Evolutionary conservation across 768 basidiomycete genomes (phyloP).

Genomic region (Chalciporus piperatus): DNA sequence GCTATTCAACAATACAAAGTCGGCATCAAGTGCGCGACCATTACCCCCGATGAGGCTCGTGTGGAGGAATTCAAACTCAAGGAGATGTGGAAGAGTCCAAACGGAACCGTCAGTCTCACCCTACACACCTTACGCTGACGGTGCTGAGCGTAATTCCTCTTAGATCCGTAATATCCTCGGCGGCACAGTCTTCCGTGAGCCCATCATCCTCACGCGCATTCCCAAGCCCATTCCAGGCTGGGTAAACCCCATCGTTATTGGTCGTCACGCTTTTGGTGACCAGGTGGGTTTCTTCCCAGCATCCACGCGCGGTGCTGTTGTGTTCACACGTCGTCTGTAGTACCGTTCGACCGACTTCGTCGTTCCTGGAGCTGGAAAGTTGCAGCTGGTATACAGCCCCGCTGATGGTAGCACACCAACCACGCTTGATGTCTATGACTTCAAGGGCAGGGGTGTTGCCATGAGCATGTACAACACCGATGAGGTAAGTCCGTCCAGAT

Average conservation of each 20-base stretch:
- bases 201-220: conserved; percentile 87
- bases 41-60: conserved; percentile 96
- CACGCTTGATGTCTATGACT: conserved; percentile 85
- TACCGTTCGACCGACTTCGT: conserved; percentile 94
- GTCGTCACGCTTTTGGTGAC: conserved; percentile 97
- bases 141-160: conserved; percentile 1
- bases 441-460: conserved; percentile 89
- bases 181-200: conserved; percentile 98
- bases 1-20: conserved; percentile 94
- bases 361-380: conserved; percentile 87
- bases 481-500: conserved; percentile 48
- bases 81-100: conserved; percentile 98
- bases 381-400: conserved; percentile 90
- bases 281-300: conserved; percentile 48
- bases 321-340: conserved; percentile 41
- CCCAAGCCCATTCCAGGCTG: conserved; percentile 96
- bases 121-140: neutral
- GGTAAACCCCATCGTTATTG: conserved; percentile 95
- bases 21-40: conserved; percentile 98
- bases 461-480: conserved; percentile 99
- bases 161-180: conserved; percentile 97
- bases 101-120: conserved; percentile 71
- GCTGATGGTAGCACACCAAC: conserved; percentile 66
- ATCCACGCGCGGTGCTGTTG: conserved; percentile 1
- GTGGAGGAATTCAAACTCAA: conserved; percentile 97